Evolutionary conservation across 768 basidiomycete genomes (phyloP), one percentile per base, ranked within the genome.

Genomic region (Psilocybe subaeruginosa): DNA sequence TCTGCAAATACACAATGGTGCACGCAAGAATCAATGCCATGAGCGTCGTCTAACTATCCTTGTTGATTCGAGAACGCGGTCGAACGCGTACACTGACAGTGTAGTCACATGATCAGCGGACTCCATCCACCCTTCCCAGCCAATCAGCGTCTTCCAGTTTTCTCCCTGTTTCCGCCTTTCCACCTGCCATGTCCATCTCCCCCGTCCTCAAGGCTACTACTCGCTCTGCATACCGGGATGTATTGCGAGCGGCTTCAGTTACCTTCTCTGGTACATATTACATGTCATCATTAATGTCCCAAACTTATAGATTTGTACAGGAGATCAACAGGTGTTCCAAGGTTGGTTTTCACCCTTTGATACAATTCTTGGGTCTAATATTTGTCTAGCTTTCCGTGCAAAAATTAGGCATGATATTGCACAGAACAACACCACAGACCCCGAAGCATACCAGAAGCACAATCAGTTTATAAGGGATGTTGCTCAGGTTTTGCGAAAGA

Each of bases 141-240:
- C 70, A 72, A 72, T 71, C 67, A 72, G 55, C 57, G 61, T 56
- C 4, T 14, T 59, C 54, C 60, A 63, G 64, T 68, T 69, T 70
- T 67, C 61, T 23, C n/a, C 39, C 48, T 50, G 51, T 53, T 58
- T 59, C 66, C 56, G 54, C 39, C 58, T 68, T 62, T 56, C 37
- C 37, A 51, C 62, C 55, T 6, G 50, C 56, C 70, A 87, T 88
- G 87, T 75, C 85, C 35, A 76, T 89, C 54, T 72, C 87, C n/a
- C 76, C 80, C 2, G 71, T 77, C 14, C 80, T 93, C 43, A 82
- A 76, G 68, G 86, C 89, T 33, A 81, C 85, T 8, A 89, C 89
- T 17, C 85, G 92, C 50, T 81, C 91, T 33, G 89, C 89, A 14
- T 95, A 95, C 68, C 84, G 92, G 35, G 78, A 84, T 66, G 75